These are phyloP conservation scores for Pelargonium citronellum DNA, from an alignment of 441 rosid species.

Conservation along the genomic window DNA sequence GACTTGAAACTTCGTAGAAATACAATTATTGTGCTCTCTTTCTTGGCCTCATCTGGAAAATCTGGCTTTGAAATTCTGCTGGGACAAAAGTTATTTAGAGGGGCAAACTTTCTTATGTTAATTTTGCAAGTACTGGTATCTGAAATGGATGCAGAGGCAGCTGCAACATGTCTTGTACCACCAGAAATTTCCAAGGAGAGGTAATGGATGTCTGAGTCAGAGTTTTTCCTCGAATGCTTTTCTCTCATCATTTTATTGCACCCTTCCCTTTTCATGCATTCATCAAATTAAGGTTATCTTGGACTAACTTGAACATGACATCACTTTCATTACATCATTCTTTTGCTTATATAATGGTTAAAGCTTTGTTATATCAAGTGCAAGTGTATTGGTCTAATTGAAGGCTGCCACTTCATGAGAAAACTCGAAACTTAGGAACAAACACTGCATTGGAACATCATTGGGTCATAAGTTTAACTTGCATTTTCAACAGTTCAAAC, in stretches of 20 bases:
- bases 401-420: not conserved
- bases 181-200: conserved; percentile 57
- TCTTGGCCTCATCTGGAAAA: conserved; percentile 67
- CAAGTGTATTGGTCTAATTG: not conserved
- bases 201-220: conserved; percentile 27
- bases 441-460: no score
- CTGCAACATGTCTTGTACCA: conserved; percentile 27
- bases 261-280: not conserved
- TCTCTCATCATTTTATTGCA: not conserved
- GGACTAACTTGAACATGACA: no score
- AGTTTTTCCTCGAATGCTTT: not conserved
- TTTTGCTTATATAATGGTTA: not conserved
- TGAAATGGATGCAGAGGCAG: conserved; percentile 52
- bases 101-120: conserved; percentile 52
- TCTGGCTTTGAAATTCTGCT: conserved; percentile 62
- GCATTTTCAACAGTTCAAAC: no score
- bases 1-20: conserved; percentile 66
- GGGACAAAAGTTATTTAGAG: conserved; percentile 43
- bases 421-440: no score
- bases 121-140: conserved; percentile 62
- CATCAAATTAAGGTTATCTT: not conserved
- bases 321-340: not conserved
- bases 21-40: conserved; percentile 56
- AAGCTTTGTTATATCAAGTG: not conserved
- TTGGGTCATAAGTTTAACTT: no score